Percentiles rank a stretch among this genome's conserved stretches.
phyloP scores from a whole-genome alignment of 2,329 filamentous ascomycete genomes.

The Bertia moriformis region DNA sequence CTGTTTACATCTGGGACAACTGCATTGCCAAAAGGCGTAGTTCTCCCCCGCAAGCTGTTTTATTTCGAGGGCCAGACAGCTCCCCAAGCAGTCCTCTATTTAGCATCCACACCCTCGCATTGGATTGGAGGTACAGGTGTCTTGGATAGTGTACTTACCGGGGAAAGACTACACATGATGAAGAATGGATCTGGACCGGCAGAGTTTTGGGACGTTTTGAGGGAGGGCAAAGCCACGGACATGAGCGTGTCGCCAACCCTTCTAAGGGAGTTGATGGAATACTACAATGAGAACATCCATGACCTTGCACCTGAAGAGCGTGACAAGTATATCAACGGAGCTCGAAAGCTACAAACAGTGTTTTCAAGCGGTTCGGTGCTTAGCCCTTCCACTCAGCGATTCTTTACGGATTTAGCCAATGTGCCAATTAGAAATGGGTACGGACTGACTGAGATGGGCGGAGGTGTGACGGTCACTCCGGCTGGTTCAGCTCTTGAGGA shows the following conservation, averaged over 20 bases:
- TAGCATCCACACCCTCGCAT: neutral
- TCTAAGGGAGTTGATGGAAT: neutral
- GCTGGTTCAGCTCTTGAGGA: neutral
- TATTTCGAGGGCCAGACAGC: neutral
- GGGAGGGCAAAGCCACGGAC: neutral
- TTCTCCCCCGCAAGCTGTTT: neutral
- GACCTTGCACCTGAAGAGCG: neutral
- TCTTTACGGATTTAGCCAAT: neutral
- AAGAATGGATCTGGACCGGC: neutral
- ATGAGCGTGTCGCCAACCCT: neutral
- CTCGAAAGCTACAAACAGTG: no score
- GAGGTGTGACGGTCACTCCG: neutral
- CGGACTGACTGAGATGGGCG: neutral
- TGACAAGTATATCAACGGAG: no score
- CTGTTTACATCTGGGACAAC: neutral
- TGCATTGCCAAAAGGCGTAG: neutral
- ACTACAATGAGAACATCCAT: neutral
- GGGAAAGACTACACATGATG: neutral
- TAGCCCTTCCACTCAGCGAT: no score
- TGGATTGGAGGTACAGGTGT: neutral
- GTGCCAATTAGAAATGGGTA: neutral
- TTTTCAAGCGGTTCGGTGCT: no score
- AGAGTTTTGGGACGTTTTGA: neutral
- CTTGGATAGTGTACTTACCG: neutral
- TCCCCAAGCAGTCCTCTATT: neutral